Percentiles rank a stretch among this genome's conserved stretches.
These are phyloP conservation scores for Nigrospora oryzae DNA, from an alignment of 2,329 filamentous ascomycete genomes.

Conservation along the genomic window DNA sequence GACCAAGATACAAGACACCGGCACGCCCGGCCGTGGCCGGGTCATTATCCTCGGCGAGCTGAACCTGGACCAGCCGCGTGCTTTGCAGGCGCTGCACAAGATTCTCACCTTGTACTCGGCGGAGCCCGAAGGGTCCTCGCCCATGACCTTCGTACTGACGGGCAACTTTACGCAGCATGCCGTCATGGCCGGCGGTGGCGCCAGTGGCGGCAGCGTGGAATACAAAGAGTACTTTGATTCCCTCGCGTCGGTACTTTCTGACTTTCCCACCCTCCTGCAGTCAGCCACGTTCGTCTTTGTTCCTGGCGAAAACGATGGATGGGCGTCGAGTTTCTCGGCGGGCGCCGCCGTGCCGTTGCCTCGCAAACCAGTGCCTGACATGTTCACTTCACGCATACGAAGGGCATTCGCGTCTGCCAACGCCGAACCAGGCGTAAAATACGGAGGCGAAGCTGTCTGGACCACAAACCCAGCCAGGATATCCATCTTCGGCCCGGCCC, in stretches of 20 bases:
- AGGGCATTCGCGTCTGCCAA: conserved; percentile 75
- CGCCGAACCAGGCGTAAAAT: conserved; percentile 49
- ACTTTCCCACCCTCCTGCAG: conserved; percentile 74
- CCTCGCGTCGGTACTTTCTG: conserved; percentile 71
- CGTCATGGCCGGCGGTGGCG: conserved; percentile 59
- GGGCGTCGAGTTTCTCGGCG: conserved; percentile 77
- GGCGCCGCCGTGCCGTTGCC: conserved; percentile 66
- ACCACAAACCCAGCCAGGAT: conserved; percentile 79
- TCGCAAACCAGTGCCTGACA: conserved; percentile 65
- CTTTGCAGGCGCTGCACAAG: conserved; percentile 71
- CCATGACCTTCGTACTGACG: conserved; percentile 72
- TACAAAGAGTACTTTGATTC: conserved; percentile 96
- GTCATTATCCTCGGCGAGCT: conserved; percentile 79
- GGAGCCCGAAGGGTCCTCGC: conserved; percentile 54
- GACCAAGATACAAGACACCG: conserved; percentile 20
- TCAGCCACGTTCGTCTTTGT: conserved; percentile 84
- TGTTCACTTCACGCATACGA: conserved; percentile 83
- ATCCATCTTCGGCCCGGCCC: conserved; percentile 75
- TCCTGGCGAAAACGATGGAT: conserved; percentile 95
- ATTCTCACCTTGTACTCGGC: conserved; percentile 67
- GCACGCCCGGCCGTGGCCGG: conserved; percentile 33
- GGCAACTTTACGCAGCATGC: conserved; percentile 72
- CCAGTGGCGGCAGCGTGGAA: conserved; percentile 75
- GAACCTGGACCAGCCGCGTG: conserved; percentile 76
- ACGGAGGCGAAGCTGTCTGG: conserved; percentile 71